Conservation (phyloP, 176 grass and related monocot species). For the Triticum turgidum region DNA sequence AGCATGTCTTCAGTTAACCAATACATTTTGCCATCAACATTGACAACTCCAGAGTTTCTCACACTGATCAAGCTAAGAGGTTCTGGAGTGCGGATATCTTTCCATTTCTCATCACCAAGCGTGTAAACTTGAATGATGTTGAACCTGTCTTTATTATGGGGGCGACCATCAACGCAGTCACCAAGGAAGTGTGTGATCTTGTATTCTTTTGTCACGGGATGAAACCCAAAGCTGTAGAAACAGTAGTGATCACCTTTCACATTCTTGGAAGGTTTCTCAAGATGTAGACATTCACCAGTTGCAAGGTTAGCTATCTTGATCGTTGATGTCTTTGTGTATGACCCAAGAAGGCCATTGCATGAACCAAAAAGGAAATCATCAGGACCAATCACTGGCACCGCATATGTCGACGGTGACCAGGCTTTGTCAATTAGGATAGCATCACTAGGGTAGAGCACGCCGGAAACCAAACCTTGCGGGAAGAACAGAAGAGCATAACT, state of each 20-base stretch:
- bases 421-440: neutral
- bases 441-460: neutral
- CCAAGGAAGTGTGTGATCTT: slow-evolving; percentile 41
- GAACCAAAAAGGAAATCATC: slow-evolving; percentile 35
- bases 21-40: slow-evolving; percentile 35
- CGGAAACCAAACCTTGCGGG: neutral
- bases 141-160: neutral
- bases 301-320: slow-evolving; percentile 39
- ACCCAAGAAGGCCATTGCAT: slow-evolving; percentile 41
- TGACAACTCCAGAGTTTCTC: slow-evolving; percentile 30
- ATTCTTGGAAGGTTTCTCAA: neutral
- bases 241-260: slow-evolving; percentile 1
- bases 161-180: neutral
- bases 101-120: slow-evolving; percentile 36
- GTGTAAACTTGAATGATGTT: slow-evolving; percentile 38
- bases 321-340: slow-evolving; percentile 26
- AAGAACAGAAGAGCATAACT: slow-evolving; percentile 24
- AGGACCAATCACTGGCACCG: neutral
- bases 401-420: neutral
- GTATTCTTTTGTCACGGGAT: slow-evolving; percentile 34
- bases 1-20: slow-evolving; percentile 29
- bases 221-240: slow-evolving; percentile 43
- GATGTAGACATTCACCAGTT: slow-evolving; percentile 12
- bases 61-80: neutral
- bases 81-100: slow-evolving; percentile 12